These are phyloP conservation scores for Penstemon davidsonii DNA, from an alignment of 257 asterid species.

Conservation along the genomic window DNA sequence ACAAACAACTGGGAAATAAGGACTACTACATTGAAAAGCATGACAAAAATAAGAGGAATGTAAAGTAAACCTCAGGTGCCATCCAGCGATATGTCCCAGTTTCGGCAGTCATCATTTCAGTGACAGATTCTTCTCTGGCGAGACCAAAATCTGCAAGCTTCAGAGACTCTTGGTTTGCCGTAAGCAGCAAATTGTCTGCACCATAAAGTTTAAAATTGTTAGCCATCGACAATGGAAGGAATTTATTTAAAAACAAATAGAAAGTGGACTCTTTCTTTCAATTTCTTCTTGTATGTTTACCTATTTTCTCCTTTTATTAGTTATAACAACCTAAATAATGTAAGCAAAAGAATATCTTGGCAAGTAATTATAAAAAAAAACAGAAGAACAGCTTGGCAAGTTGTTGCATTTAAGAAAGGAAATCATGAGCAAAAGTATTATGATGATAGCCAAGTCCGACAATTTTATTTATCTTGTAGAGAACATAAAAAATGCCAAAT, in stretches of 20 bases:
- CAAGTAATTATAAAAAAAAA: neutral
- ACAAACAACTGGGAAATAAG: slow-evolving; percentile 1
- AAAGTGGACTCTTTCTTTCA: neutral
- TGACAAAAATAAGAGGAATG: neutral
- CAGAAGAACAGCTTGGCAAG: neutral
- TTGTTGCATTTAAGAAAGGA: neutral
- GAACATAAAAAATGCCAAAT: slow-evolving; percentile 19
- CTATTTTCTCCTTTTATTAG: neutral
- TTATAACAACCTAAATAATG: neutral
- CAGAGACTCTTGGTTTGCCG: slow-evolving; percentile 82
- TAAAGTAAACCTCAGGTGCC: slow-evolving; percentile 91
- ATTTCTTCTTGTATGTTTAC: neutral
- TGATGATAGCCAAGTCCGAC: slow-evolving; percentile 19
- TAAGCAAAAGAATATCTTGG: neutral
- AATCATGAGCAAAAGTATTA: slow-evolving; percentile 14
- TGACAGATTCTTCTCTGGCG: slow-evolving; percentile 96
- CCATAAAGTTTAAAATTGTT: slow-evolving; percentile 32
- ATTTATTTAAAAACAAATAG: slow-evolving; percentile 1
- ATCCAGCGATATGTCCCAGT: slow-evolving; percentile 99
- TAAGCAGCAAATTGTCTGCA: slow-evolving; percentile 96
- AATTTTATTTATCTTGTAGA: slow-evolving; percentile 14
- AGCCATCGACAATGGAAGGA: slow-evolving; percentile 16
- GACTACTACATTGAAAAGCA: slow-evolving; percentile 2
- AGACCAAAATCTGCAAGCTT: slow-evolving; percentile 99
- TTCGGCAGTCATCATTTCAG: slow-evolving; percentile 99